A percentile compares a stretch with the other conserved stretches of the same genome.
Evolutionary conservation across 768 basidiomycete genomes (phyloP).

Genomic region (Gloeopeniophorella convolvens): DNA sequence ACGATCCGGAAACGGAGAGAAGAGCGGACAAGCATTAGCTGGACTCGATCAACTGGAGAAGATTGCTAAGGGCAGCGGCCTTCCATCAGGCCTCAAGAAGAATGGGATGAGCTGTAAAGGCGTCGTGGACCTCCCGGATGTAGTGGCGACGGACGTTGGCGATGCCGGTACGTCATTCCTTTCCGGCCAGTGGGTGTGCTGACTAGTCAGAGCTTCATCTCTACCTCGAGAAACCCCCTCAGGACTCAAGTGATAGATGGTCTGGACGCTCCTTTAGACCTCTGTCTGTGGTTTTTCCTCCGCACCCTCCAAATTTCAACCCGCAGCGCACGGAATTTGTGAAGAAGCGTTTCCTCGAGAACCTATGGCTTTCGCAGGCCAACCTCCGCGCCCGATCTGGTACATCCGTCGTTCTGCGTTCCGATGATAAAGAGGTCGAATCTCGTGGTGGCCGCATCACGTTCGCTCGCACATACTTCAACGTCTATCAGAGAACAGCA

Average conservation of each 20-base stretch:
- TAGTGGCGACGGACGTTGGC: slow-evolving; percentile 81
- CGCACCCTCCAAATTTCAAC: slow-evolving; percentile 58
- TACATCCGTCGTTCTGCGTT: slow-evolving; percentile 64
- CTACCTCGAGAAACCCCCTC: slow-evolving; percentile 76
- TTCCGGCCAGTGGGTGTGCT: slow-evolving; percentile 5
- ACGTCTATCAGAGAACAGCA: slow-evolving; percentile 77
- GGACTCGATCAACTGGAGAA: slow-evolving; percentile 79
- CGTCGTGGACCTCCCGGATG: slow-evolving; percentile 75
- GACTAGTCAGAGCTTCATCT: slow-evolving; percentile 65
- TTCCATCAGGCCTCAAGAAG: slow-evolving; percentile 64
- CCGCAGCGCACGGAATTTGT: slow-evolving; percentile 55
- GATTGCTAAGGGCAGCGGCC: slow-evolving; percentile 51
- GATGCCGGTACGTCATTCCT: slow-evolving; percentile 56
- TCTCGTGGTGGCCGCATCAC: slow-evolving; percentile 53
- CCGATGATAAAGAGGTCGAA: slow-evolving; percentile 75
- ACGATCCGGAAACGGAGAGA: slow-evolving; percentile 71
- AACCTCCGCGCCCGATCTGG: slow-evolving; percentile 65
- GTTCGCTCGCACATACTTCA: slow-evolving; percentile 78
- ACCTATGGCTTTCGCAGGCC: slow-evolving; percentile 86
- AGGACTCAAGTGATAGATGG: slow-evolving; percentile 83
- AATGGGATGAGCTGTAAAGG: slow-evolving; percentile 80
- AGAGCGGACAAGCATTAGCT: slow-evolving; percentile 59
- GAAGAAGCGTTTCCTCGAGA: slow-evolving; percentile 81
- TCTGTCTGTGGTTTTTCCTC: slow-evolving; percentile 71
- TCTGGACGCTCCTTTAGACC: slow-evolving; percentile 79